Evolutionary conservation across 2,329 filamentous ascomycete species (phyloP), one percentile per base, ranked within the genome.

Genomic region (Colletotrichum sp.): DNA sequence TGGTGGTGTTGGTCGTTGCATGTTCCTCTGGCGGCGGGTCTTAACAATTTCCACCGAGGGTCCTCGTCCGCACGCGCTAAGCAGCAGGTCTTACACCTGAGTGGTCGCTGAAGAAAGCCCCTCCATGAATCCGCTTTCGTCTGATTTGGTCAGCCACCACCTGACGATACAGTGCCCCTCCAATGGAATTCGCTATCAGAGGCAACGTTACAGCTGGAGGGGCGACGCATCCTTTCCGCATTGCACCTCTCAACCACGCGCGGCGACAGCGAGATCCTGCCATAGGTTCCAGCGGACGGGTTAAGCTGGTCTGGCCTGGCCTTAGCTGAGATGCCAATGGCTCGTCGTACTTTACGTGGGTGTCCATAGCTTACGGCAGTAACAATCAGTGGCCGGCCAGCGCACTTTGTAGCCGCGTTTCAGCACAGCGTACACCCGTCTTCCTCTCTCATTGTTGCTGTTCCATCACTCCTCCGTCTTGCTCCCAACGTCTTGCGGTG

Each of bases 201-300:
- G 64, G 74, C 74, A 76, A 76, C 74, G 74, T 76, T 76, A 69
- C 74, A 76, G 13, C 74, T 73, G 74, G 70, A 69, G 74, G 64
- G 74, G 73, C 69, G 57, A 32, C 38, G 57, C 64, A 60, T 73
- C 18, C 28, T 52, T 74, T 43, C 67, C 34, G 48, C 64, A 48
- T 69, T 68, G 43, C 55, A 64, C 28, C 43, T 58, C 24, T 60
- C 28, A 60, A 60, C 26, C 61, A 38, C 57, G 43, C 48, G 15
- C 48, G 55, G 26, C 65, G 30, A 68, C 30, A 26, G 38, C 34
- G 36, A 38, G 43, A 43, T 38, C 28, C 36, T 52, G 65, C 38
- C 52, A 18, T 30, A 36, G n/a, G n/a, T n/a, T n/a, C 64, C 70
- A 48, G 64, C 18, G 24, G 32, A 24, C 32, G 38, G 72, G 26